Evolutionary conservation across 208 protist species (phyloP), one percentile per base, ranked within the genome.

Genomic region (Blechomonas ayalai): DNA sequence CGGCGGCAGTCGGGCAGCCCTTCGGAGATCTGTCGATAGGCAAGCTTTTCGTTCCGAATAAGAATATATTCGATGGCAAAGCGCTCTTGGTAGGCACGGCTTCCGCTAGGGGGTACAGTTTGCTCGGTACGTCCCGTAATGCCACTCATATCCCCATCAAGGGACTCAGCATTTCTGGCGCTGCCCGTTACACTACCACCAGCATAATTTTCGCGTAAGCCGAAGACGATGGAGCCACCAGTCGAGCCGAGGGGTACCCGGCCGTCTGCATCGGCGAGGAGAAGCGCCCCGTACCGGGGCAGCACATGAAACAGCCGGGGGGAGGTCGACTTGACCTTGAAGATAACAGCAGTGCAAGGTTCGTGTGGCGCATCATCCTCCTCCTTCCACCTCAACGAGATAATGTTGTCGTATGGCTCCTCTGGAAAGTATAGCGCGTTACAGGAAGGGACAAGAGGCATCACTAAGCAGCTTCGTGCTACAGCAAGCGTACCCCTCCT

Each of bases 261-360:
- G 3, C 65, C 80, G 42, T 23, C 62, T 18, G 42, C 55, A 37
- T 81, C 76, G 2, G 64, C 37, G 2, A 84, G 50, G 3, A 82
- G 51, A 0, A 90, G 31, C 15, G 77, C 73, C 5, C 84, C 84
- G 42, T 85, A 90, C 41, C 76, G 72, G 3, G 84, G 84, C n/a
- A 67, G 18, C 2, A 87, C 77, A 46, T 89, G 74, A 41, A 92
- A 92, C 9, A 72, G 44, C 4, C 73, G 59, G 10, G 84, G 84
- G 6, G 76, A 59, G 13, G 77, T 82, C 40, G 66, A 82, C 59
- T 92, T 92, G 3, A 86, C 61, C 43, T 92, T 92, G 52, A 71
- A 89, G 13, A 92, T 42, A 13, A 86, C 56, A 16, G 58, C 54
- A 9, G 67, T 66, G 49, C 75, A 60, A 10, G 70, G 76, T 32